These are phyloP conservation scores for Daucus carota DNA, from an alignment of 129 eudicot genomes.

Conservation along the genomic window DNA sequence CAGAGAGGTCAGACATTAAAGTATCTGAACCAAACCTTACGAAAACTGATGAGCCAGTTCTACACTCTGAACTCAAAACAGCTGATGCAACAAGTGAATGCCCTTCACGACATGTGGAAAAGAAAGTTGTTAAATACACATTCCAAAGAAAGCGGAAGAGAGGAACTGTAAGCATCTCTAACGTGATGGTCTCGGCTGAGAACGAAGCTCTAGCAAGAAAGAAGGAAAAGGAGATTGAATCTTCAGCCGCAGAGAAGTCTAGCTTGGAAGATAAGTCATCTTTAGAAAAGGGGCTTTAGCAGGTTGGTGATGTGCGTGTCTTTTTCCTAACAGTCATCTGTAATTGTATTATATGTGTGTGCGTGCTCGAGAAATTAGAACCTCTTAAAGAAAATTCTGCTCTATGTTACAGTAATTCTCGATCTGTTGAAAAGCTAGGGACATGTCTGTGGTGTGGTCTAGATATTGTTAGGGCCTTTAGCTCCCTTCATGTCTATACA, in stretches of 20 bases:
- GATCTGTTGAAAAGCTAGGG: too few relatives aligned
- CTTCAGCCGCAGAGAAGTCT: slow-evolving; percentile 13
- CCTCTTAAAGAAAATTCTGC: neutral
- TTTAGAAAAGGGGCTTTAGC: neutral
- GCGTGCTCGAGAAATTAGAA: neutral
- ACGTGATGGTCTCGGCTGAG: slow-evolving; percentile 24
- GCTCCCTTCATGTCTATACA: too few relatives aligned
- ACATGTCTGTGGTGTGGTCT: too few relatives aligned
- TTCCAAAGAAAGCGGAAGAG: slow-evolving; percentile 84
- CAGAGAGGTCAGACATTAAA: slow-evolving; percentile 15
- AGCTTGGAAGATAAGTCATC: slow-evolving; percentile 22
- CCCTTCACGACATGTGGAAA: slow-evolving; percentile 24
- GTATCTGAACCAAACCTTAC: slow-evolving; percentile 10
- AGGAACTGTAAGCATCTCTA: slow-evolving; percentile 21
- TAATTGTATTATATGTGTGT: neutral
- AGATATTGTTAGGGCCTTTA: too few relatives aligned
- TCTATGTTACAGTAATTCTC: too few relatives aligned
- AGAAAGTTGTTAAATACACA: slow-evolving; percentile 37
- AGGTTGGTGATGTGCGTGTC: neutral
- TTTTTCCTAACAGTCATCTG: neutral
- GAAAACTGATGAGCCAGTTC: slow-evolving; percentile 13
- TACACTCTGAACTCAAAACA: slow-evolving; percentile 20
- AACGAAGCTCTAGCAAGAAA: slow-evolving; percentile 8
- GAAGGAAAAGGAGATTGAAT: neutral
- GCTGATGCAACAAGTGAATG: slow-evolving; percentile 14